Evolutionary conservation across 768 basidiomycete species (phyloP), one percentile per base, ranked within the genome.

Genomic region (Pleurotus djamor): DNA sequence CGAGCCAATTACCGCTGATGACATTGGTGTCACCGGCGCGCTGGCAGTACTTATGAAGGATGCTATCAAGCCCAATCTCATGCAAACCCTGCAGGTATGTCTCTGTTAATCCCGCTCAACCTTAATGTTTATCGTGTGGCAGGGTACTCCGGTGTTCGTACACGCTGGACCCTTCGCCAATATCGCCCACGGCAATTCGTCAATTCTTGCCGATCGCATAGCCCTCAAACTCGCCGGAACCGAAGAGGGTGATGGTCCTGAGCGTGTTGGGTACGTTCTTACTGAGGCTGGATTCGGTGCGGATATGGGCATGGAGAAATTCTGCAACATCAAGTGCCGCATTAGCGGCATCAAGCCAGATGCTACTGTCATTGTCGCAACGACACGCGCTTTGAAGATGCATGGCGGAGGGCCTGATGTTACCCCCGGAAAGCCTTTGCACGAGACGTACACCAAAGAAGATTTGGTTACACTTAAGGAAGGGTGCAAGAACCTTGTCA

Each of bases 241-340:
- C 13, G 97, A 98, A 71, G 84, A 91, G 63, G 96, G 96, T 58
- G 96, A 98, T 67, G 76, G 85, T 1, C 64, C 88, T 4, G 87
- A 88, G 57, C 87, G 88, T 50, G 85, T 89, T 48, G 96, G 96
- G 43, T 99, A 97, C 67, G 96, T 98, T 60, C 85, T 99, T 65
- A 99, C 96, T 33, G 96, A 99, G 76, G 96, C 94, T 68, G 96
- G 96, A 47, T 99, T 98, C 74, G 96, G 96, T 59, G 96, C 96
- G 17, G 96, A 99, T 72, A 99, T 98, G 87, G 96, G 94, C 41
- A 93, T 96, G 93, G 94, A 95, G 76, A 97, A 99, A 74, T 99
- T 98, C 83, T 98, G 94, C 82, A 98, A 98, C 76, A 98, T 99
- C 82, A 99, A 99, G 74, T 98, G 96, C 73, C 88, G 96, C 61